Conservation (phyloP, 164 flowering plant species). For the Warburgia ugandensis region DNA sequence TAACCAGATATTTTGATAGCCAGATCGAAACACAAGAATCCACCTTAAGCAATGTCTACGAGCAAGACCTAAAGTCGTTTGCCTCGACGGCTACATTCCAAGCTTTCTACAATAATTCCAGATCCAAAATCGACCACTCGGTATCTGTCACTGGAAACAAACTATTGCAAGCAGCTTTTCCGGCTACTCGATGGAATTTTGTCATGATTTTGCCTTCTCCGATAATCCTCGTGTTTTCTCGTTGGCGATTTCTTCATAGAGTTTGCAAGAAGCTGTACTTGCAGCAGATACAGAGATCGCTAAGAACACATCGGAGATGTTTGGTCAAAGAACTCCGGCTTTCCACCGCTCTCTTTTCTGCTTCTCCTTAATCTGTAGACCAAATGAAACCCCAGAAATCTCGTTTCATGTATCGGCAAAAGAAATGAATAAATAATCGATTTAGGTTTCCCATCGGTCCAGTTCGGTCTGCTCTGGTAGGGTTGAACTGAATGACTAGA, state of each 20-base stretch:
- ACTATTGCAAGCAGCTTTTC: conserved; percentile 18
- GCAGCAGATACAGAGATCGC: conserved; percentile 27
- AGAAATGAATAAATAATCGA: no score
- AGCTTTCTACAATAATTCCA: conserved; percentile 54
- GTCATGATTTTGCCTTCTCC: conserved; percentile 37
- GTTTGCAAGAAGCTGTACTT: conserved; percentile 28
- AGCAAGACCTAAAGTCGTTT: conserved; percentile 46
- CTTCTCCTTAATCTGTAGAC: no score
- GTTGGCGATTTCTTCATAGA: conserved; percentile 28
- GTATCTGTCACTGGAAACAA: conserved; percentile 28
- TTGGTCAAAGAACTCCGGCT: conserved; percentile 85
- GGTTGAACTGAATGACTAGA: no score
- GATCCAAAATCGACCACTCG: conserved; percentile 80
- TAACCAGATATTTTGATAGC: conserved; percentile 34
- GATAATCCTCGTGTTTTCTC: conserved; percentile 30
- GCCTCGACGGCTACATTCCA: conserved; percentile 31
- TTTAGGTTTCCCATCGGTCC: no score
- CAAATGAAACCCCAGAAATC: no score
- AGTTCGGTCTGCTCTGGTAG: no score
- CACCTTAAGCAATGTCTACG: conserved; percentile 55
- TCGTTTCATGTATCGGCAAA: no score
- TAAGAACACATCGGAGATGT: conserved; percentile 61
- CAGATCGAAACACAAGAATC: conserved; percentile 71
- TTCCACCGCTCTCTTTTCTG: no score
- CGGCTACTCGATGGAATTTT: conserved; percentile 43